Base-by-base conservation (phyloP, 2,329 filamentous ascomycete species). In the Calonectria pteridis region DNA sequence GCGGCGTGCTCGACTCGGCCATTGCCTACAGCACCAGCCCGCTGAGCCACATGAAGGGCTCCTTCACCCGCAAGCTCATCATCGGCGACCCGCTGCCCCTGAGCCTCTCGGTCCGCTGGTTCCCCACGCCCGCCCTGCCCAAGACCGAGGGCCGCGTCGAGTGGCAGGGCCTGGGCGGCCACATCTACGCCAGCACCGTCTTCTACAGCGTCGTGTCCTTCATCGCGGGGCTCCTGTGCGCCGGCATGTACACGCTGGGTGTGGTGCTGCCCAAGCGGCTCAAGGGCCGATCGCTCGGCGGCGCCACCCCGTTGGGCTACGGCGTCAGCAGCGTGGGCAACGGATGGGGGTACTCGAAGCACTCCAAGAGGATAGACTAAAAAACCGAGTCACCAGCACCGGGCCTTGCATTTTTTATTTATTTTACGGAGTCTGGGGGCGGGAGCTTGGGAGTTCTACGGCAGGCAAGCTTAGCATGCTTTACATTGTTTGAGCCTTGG, bases 61-160 rank as follows among this genome's bases (percentile, higher is more conserved):
- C 87, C 74, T 80, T 88, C 80, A 87, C 85, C 58, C 89, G 86
- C 88, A 93, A 93, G 79, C 90, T 98, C 62, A 91, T 98, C 37
- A 98, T 98, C 76, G 96, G 96, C 16, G 96, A 98, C 84, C 91
- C 94, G 6, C 84, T 98, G 71, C 93, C 94, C 0, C 87, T 98
- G 78, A 89, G 88, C 55, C 94, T 98, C 80, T 94, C 92, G 50
- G 93, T 98, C 18, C 88, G 95, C 55, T 98, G 97, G 97, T 97
- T 96, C 83, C 93, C 94, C 1, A 94, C 91, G 29, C 93, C 94
- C 0, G 87, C 89, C 46, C 86, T 96, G 76, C 94, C 94, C 76
- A 90, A 89, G 82, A 91, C 88, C n/a, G 91, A 92, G 83, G 91
- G 91, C 14, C 87, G 86, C 74, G 90, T 93, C 7, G 90, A 92